These are phyloP conservation scores for Aspergillus neoniger DNA, from an alignment of 2,329 filamentous ascomycete species.

Conservation along the genomic window DNA sequence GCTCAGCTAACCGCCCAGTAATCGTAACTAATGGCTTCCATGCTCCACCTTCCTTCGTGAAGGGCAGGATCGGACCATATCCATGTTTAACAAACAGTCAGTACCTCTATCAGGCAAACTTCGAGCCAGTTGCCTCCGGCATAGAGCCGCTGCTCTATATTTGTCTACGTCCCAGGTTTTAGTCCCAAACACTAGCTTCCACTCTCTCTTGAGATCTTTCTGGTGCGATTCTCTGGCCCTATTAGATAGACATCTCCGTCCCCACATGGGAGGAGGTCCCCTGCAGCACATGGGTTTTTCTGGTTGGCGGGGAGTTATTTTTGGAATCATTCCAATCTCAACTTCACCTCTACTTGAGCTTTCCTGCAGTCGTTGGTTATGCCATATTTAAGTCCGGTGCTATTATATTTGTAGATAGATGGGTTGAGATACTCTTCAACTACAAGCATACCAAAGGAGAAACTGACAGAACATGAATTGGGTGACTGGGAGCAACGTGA, in stretches of 20 bases:
- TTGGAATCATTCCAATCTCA: slow-evolving; percentile 13
- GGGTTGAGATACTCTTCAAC: neutral
- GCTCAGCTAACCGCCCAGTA: neutral
- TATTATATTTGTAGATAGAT: neutral
- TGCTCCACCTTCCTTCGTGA: neutral
- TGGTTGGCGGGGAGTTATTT: slow-evolving; percentile 5
- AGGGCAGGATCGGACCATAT: neutral
- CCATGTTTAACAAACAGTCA: neutral
- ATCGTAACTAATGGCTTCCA: neutral
- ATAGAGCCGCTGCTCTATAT: neutral
- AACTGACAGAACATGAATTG: neutral
- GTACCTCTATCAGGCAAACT: neutral
- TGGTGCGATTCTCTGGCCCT: neutral
- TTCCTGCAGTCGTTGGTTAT: neutral
- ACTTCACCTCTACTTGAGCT: slow-evolving; percentile 5
- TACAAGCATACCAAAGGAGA: neutral
- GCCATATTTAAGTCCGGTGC: neutral
- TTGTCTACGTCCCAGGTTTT: neutral
- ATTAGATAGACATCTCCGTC: neutral
- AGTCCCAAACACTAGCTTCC: neutral
- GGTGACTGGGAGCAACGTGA: neutral
- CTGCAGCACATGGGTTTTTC: neutral
- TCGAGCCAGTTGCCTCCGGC: neutral
- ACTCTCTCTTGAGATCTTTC: neutral
- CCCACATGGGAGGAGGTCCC: neutral